These are phyloP conservation scores for Meira nashicola DNA, from an alignment of 1,284 basidiomycete genomes.

Conservation along the genomic window DNA sequence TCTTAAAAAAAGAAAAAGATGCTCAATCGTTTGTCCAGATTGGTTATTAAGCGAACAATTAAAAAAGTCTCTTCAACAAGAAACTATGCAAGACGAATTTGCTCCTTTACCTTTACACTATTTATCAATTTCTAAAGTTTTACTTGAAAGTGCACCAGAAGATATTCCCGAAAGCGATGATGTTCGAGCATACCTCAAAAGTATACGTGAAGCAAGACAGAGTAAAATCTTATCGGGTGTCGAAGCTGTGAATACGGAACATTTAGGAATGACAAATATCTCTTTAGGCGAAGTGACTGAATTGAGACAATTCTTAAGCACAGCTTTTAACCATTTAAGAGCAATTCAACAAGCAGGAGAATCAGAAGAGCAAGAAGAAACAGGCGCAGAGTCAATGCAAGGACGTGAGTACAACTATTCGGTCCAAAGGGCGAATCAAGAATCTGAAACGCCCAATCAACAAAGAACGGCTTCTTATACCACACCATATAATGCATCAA, in stretches of 20 bases:
- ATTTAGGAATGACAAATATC: slow-evolving; percentile 57
- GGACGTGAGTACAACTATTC: neutral
- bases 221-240: slow-evolving; percentile 85
- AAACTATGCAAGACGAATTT: slow-evolving; percentile 46
- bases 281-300: slow-evolving; percentile 46
- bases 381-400: slow-evolving; percentile 4
- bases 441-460: no score
- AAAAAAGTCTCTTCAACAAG: slow-evolving; percentile 57
- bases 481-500: no score
- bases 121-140: slow-evolving; percentile 77
- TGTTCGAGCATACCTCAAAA: slow-evolving; percentile 78
- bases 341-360: slow-evolving; percentile 12
- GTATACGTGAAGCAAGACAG: slow-evolving; percentile 87
- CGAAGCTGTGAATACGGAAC: slow-evolving; percentile 54
- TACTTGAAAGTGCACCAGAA: slow-evolving; percentile 84
- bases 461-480: no score
- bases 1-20: slow-evolving; percentile 87
- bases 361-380: slow-evolving; percentile 4
- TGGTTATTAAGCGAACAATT: slow-evolving; percentile 86
- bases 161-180: slow-evolving; percentile 77
- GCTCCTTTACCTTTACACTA: slow-evolving; percentile 64
- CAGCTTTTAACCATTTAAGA: slow-evolving; percentile 39
- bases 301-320: slow-evolving; percentile 42
- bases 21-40: slow-evolving; percentile 77
- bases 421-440: neutral